phyloP scores from a whole-genome alignment of 2,329 filamentous ascomycete species.

The Purpureocillium lavendulum region DNA sequence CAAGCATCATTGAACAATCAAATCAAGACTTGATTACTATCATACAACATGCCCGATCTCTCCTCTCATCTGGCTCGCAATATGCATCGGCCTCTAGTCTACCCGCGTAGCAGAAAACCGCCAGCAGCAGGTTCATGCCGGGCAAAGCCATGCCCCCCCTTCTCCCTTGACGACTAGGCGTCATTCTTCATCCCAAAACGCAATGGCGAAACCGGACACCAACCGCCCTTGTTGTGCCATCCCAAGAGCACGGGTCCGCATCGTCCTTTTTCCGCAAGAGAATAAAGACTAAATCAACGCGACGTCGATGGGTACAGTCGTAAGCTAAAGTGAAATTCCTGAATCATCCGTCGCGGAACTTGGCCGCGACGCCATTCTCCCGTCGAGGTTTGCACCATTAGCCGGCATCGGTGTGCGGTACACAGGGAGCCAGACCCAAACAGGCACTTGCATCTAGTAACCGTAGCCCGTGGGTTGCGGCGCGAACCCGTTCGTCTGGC shows the following conservation, averaged over 20 bases:
- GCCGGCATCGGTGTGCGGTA: slow-evolving; percentile 6
- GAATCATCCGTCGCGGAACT: slow-evolving; percentile 10
- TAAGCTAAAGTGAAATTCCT: slow-evolving; percentile 14
- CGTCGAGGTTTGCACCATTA: neutral
- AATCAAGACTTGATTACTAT: slow-evolving; percentile 8
- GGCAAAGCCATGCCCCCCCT: neutral
- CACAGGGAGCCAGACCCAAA: slow-evolving; percentile 15
- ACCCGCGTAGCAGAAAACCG: slow-evolving; percentile 2
- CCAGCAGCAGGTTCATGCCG: neutral
- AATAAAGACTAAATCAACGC: too few species aligned
- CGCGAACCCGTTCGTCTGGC: slow-evolving; percentile 79
- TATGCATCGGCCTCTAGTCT: slow-evolving; percentile 4
- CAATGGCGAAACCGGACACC: neutral
- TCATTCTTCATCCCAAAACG: neutral
- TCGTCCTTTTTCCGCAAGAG: slow-evolving; percentile 1
- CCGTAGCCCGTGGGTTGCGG: slow-evolving; percentile 80
- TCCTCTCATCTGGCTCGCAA: slow-evolving; percentile 4
- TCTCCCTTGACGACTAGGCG: neutral
- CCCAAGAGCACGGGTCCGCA: neutral
- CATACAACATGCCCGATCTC: slow-evolving; percentile 6
- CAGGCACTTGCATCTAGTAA: slow-evolving; percentile 35
- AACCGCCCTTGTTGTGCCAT: too few species aligned
- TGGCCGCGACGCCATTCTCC: neutral
- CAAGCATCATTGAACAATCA: neutral
- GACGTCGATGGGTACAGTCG: slow-evolving; percentile 4